Base-by-base conservation (phyloP, 1,284 basidiomycete species). In the Heterobasidion annosum region DNA sequence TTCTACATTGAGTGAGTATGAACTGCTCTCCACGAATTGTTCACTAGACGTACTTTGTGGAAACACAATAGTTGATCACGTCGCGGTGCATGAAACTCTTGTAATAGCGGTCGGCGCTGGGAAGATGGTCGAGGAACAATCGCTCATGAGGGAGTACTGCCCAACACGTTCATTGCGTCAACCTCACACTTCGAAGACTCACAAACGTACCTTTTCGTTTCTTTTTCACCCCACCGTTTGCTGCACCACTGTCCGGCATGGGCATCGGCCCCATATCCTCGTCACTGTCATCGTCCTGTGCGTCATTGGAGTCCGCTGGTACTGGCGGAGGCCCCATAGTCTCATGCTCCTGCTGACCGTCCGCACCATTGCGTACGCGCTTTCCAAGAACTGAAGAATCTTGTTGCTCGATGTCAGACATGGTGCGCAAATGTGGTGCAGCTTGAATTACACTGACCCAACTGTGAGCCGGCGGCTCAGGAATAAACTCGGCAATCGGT, bases 81-180 rank as follows among this genome's bases (percentile, higher is more conserved):
- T 99, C 96, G 52, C 95, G 77, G 70, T 99, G 97, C 97, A 99
- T 99, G 72, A 99, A 97, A 57, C 91, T 95, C 74, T 96, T 94
- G 74, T 86, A 88, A 72, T 99, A 99, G 61, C 97, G 85, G 65
- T 98, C 92, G 51, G 93, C 83, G 63, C 83, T 83, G 1, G 97
- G 97, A 33, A 99, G 75, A 68, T 96, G 91, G 49, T 93, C 91
- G 48, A 99, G 79, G 70, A 91, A 98, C 34, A 98, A 76, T 59
- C 82, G 79, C 73, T 91, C 88, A 62, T 91, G 85, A 1, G 83
- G 82, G 9, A 91, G 73, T 12, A 87, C 83, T 83, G 81, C 58
- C 76, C 74, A 53, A 80, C 4, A 40, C 12, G 37, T 40, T 40
- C 18, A 47, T 9, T 47, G 16, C 40, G 10, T 47, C 45, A 13